Evolutionary conservation across 2,329 filamentous ascomycete species (phyloP).

Genomic region (Aspergillus ochraceus): DNA sequence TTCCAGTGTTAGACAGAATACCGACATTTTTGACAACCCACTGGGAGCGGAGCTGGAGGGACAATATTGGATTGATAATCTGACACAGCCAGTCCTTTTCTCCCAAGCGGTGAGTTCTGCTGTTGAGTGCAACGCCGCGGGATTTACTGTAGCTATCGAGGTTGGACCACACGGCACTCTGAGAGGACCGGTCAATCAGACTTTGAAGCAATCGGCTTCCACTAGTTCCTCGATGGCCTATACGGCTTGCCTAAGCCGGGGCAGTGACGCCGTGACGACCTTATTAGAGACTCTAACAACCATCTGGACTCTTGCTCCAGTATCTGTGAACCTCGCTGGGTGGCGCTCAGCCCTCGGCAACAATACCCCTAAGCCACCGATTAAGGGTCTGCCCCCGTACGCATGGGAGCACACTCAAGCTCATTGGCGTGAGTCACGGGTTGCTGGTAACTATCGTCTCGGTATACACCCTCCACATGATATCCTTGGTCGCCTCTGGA

Average conservation of each 20-base stretch:
- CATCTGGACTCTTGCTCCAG: conserved; percentile 1
- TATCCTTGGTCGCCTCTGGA: conserved; percentile 1
- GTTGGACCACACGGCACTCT: conserved; percentile 32
- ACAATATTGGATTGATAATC: conserved; percentile 41
- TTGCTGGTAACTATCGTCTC: neutral
- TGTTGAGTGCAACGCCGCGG: conserved; percentile 8
- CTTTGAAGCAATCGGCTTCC: conserved; percentile 15
- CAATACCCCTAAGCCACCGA: neutral
- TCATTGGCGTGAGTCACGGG: conserved; percentile 3
- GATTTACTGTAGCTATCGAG: conserved; percentile 35
- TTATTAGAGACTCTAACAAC: neutral
- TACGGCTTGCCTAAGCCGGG: neutral
- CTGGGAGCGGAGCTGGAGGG: conserved; percentile 1
- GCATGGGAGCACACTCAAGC: neutral
- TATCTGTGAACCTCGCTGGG: neutral
- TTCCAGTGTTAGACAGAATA: conserved; percentile 8
- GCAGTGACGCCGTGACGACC: neutral
- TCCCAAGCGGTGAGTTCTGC: conserved; percentile 21
- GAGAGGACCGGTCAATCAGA: conserved; percentile 21
- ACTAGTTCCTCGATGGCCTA: neutral
- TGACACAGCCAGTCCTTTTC: conserved; percentile 39
- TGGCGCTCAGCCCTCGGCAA: neutral
- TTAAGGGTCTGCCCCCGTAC: conserved; percentile 5
- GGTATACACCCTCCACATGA: neutral
- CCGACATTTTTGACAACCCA: conserved; percentile 24